These are phyloP conservation scores for Leavenworthia alabamica DNA, from an alignment of 345 rosid species.

Conservation along the genomic window DNA sequence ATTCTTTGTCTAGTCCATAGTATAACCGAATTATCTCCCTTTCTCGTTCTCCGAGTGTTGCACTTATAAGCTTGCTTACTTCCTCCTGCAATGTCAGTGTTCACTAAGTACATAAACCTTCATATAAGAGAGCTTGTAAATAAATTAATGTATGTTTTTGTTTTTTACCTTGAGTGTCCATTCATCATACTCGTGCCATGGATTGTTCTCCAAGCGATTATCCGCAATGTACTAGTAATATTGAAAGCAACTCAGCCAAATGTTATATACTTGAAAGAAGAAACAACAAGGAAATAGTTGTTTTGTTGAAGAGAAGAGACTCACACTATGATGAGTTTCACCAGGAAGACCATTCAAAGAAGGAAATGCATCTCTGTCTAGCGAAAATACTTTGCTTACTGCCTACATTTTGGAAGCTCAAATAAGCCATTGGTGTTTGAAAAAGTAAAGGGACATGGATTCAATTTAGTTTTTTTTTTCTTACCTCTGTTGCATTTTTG, in stretches of 20 bases:
- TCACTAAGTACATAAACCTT: not conserved
- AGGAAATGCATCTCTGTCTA: conserved; percentile 89
- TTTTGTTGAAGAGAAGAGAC: conserved; percentile 25
- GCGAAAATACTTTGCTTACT: conserved; percentile 67
- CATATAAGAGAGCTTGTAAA: not conserved
- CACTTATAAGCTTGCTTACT: conserved; percentile 60
- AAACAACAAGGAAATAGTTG: not conserved
- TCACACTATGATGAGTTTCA: conserved; percentile 85
- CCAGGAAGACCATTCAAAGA: conserved; percentile 84
- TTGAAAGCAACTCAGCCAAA: conserved; percentile 7
- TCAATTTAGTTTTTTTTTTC: conserved; percentile 1
- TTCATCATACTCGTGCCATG: conserved; percentile 78
- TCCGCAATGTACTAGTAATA: conserved; percentile 73
- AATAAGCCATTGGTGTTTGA: conserved; percentile 9
- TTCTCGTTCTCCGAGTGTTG: conserved; percentile 62
- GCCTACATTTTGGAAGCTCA: conserved; percentile 45
- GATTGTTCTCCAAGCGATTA: conserved; percentile 59
- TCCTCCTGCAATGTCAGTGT: conserved; percentile 54
- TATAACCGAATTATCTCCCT: conserved; percentile 79
- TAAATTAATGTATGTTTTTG: not conserved
- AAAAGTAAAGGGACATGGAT: not conserved
- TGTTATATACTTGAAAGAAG: conserved; percentile 2
- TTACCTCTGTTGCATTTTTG: conserved; percentile 89
- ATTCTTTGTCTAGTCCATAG: conserved; percentile 67
- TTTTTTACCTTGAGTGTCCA: conserved; percentile 78